phyloP scores from a whole-genome alignment of 345 rosid genomes.

The Brassica napus region Da-Ae NC_063452.1:10355501-10356000 shows the following conservation, averaged over 20 bases:
- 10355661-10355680: conserved; percentile 12
- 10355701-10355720: background rate
- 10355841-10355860: background rate
- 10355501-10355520: conserved; percentile 13
- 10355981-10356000: too few species aligned
- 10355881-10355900: background rate
- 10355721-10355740: background rate
- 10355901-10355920: background rate
- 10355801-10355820: background rate
- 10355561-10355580: rapidly evolving
- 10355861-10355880: background rate
- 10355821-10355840: background rate
- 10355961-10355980: background rate
- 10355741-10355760: conserved; percentile 22
- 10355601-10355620: conserved; percentile 19
- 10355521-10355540: background rate
- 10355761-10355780: conserved; percentile 16
- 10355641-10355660: background rate
- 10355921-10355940: background rate
- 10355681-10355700: background rate
- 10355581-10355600: conserved; percentile 16
- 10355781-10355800: background rate
- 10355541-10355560: background rate
- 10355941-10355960: background rate
- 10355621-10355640: rapidly evolving